phyloP scores from a whole-genome alignment of 2,329 filamentous ascomycete species.

The Fusarium sp. region DNA sequence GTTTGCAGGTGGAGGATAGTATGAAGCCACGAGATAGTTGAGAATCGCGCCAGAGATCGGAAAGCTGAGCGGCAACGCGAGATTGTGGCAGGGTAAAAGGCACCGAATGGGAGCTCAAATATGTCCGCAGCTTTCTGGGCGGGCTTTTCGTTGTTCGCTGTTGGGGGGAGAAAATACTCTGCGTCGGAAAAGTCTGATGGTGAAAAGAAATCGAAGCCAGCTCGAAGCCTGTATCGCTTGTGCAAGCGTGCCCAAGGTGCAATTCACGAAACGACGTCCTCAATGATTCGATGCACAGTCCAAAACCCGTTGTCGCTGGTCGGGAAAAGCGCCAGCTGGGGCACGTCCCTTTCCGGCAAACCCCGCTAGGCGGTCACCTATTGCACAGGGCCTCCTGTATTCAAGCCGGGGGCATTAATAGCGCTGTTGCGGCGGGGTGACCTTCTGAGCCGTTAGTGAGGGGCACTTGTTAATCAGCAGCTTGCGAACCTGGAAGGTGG shows the following conservation, averaged over 20 bases:
- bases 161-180: not conserved
- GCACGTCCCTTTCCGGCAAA: constrained; percentile 25
- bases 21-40: constrained; percentile 19
- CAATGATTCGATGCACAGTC: constrained; percentile 45
- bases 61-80: constrained; percentile 12
- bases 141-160: not conserved
- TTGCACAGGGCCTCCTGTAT: not conserved
- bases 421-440: constrained; percentile 26
- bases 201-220: constrained; percentile 30
- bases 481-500: not conserved
- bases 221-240: constrained; percentile 27
- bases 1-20: constrained; percentile 12
- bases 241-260: constrained; percentile 26
- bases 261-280: constrained; percentile 39
- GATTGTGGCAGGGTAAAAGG: constrained; percentile 8
- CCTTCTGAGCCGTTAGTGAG: constrained; percentile 19
- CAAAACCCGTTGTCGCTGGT: constrained; percentile 35
- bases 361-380: constrained; percentile 24
- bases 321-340: constrained; percentile 33
- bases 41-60: constrained; percentile 12
- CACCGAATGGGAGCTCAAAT: not conserved
- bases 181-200: not conserved
- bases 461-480: constrained; percentile 11
- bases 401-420: not conserved
- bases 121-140: not conserved